Percentiles rank a stretch among this genome's conserved stretches.
Conservation (phyloP, 495 filamentous ascomycete genomes). For the Lentithecium fluviatile region DNA sequence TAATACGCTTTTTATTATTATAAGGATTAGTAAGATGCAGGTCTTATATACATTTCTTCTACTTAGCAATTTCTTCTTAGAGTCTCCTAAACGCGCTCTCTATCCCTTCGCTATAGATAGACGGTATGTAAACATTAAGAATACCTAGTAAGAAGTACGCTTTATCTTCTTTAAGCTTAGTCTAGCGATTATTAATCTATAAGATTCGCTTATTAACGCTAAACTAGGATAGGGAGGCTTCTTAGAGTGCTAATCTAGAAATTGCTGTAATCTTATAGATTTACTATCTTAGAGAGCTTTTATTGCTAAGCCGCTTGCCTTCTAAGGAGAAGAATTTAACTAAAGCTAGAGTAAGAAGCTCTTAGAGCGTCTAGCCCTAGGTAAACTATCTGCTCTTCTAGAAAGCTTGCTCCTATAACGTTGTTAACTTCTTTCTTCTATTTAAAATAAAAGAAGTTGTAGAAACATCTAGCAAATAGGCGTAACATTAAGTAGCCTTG, state of each 20-base stretch:
- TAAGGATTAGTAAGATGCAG: constrained; percentile 15
- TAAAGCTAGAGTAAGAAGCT: constrained; percentile 4
- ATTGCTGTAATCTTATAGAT: constrained; percentile 5
- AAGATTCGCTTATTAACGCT: constrained; percentile 10
- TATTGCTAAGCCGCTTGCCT: constrained; percentile 4
- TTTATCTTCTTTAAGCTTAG: no score
- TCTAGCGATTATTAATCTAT: no score
- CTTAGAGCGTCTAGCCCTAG: background rate
- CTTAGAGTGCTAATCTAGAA: constrained; percentile 1
- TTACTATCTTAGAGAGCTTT: constrained; percentile 1
- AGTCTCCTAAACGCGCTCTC: background rate
- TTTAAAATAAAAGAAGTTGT: background rate
- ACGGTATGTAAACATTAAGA: background rate
- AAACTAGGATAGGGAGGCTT: constrained; percentile 6
- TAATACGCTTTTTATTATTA: constrained; percentile 45
- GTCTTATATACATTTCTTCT: constrained; percentile 15
- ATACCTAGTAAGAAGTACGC: background rate
- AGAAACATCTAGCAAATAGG: background rate
- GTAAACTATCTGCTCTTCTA: constrained; percentile 2
- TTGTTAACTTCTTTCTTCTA: background rate
- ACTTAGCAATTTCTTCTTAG: constrained; percentile 1
- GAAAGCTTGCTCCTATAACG: background rate
- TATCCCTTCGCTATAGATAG: background rate
- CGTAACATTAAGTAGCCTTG: constrained; percentile 1
- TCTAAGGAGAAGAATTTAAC: constrained; percentile 6